phyloP scores from a whole-genome alignment of 352 stramenopile species.

The Globisporangium emineosum region DNA sequence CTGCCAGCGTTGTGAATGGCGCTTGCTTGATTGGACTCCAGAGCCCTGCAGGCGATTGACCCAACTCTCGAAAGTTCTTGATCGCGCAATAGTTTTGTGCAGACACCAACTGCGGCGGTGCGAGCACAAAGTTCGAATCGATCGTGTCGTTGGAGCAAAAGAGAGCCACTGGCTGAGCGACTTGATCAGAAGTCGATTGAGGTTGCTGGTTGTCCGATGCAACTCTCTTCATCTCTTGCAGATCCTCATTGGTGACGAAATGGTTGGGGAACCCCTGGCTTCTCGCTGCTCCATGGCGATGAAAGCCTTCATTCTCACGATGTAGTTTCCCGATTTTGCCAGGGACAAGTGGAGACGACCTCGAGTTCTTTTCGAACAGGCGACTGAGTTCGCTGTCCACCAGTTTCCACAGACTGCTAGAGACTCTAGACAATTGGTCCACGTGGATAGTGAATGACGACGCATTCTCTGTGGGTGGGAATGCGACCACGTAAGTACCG shows the following conservation, averaged over 20 bases:
- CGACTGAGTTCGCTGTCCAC: conserved; percentile 14
- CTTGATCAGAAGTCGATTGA: not conserved
- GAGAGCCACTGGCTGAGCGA: conserved; percentile 31
- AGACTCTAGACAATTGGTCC: conserved; percentile 32
- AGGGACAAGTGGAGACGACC: not conserved
- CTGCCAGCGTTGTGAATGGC: conserved; percentile 20
- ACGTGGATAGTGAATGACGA: conserved; percentile 23
- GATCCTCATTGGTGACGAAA: conserved; percentile 26
- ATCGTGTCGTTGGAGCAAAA: conserved; percentile 57
- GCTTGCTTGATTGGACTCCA: conserved; percentile 45
- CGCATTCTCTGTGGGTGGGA: conserved; percentile 15
- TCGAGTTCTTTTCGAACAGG: not conserved
- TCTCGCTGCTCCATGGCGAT: conserved; percentile 45
- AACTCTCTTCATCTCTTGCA: conserved; percentile 13
- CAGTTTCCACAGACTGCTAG: conserved; percentile 39
- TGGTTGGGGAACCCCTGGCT: conserved; percentile 61
- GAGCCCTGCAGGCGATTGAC: conserved; percentile 22
- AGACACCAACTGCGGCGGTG: conserved; percentile 37
- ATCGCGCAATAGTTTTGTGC: conserved; percentile 56
- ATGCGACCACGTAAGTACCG: conserved; percentile 25
- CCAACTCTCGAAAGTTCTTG: conserved; percentile 29
- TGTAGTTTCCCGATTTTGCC: conserved; percentile 46
- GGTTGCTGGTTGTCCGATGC: conserved; percentile 3
- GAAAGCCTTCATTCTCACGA: conserved; percentile 46
- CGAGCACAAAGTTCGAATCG: conserved; percentile 71